Percentiles rank a stretch among this genome's conserved stretches.
phyloP scores from a whole-genome alignment of 2,329 filamentous ascomycete species.

The Xylaria sp. region DNA sequence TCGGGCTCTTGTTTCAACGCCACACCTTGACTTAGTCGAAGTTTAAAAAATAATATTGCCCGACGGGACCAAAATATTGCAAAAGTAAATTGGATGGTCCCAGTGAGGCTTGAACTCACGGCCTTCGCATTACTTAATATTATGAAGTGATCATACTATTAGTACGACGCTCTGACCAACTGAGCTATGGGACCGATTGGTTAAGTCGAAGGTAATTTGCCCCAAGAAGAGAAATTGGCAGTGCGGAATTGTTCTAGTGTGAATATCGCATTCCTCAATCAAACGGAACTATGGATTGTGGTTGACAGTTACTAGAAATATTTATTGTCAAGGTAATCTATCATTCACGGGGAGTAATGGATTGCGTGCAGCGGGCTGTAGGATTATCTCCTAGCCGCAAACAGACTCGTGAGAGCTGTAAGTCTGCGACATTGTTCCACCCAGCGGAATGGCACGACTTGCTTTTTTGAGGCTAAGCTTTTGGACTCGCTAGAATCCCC shows the following conservation, averaged over 20 bases:
- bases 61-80: background rate
- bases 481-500: background rate
- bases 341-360: background rate
- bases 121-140: conserved; percentile 22
- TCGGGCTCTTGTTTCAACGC: background rate
- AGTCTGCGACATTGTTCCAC: background rate
- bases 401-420: background rate
- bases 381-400: background rate
- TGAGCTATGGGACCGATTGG: conserved; percentile 21
- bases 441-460: background rate
- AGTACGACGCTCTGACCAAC: conserved; percentile 33
- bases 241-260: background rate
- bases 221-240: background rate
- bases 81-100: conserved; percentile 14
- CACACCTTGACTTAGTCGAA: background rate
- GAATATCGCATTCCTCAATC: too few species aligned
- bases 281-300: background rate
- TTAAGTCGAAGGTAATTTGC: background rate
- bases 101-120: conserved; percentile 31
- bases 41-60: background rate
- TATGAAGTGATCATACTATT: conserved; percentile 25
- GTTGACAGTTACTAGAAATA: background rate
- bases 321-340: background rate
- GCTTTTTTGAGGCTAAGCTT: background rate
- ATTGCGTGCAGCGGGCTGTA: background rate